These are phyloP conservation scores for Pleurotus sapidus DNA, from an alignment of 768 basidiomycete species.

Conservation along the genomic window DNA sequence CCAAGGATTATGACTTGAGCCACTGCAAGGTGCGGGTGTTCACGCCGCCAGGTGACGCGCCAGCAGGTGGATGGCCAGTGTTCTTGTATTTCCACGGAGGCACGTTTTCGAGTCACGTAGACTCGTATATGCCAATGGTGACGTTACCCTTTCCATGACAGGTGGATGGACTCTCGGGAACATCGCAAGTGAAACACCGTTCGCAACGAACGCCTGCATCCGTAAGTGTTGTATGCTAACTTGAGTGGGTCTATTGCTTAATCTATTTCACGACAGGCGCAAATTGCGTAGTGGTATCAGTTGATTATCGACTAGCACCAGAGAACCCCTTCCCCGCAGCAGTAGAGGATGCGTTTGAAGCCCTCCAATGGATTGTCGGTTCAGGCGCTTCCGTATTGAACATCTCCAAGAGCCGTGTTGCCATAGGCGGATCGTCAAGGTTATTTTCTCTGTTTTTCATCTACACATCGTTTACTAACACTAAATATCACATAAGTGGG, in stretches of 20 bases:
- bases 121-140: neutral
- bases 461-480: neutral
- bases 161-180: constrained; percentile 79
- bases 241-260: neutral
- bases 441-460: constrained; percentile 17
- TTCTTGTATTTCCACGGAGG: constrained; percentile 78
- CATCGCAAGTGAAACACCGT: constrained; percentile 56
- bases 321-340: constrained; percentile 71
- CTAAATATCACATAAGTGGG: constrained; percentile 39
- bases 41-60: constrained; percentile 52
- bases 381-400: constrained; percentile 45
- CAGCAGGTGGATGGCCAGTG: constrained; percentile 63
- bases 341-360: constrained; percentile 66
- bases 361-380: constrained; percentile 57
- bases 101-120: constrained; percentile 17
- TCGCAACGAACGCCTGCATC: constrained; percentile 59
- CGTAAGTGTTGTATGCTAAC: constrained; percentile 30
- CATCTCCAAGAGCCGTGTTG: constrained; percentile 51
- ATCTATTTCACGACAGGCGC: constrained; percentile 36
- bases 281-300: constrained; percentile 58
- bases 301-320: constrained; percentile 72
- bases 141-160: constrained; percentile 15
- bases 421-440: constrained; percentile 77
- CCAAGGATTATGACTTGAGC: constrained; percentile 49
- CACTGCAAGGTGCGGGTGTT: constrained; percentile 60